A percentile compares a stretch with the other conserved stretches of the same genome.
These are phyloP conservation scores for Neurospora hispaniola DNA, from an alignment of 495 filamentous ascomycete species.

Conservation along the genomic window DNA sequence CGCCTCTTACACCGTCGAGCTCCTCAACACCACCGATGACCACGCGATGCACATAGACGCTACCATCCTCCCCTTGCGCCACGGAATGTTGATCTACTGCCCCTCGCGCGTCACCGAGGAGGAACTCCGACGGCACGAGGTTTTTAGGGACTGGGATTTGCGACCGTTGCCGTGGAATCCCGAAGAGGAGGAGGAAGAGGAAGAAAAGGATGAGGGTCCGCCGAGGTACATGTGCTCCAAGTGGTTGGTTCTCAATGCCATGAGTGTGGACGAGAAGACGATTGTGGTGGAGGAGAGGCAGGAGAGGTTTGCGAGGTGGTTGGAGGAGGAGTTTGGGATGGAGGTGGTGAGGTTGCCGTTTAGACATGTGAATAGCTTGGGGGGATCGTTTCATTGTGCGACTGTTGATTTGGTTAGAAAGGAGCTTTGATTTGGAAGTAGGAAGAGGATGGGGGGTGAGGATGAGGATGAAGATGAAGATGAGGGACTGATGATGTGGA, in stretches of 20 bases:
- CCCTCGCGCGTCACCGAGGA: background rate
- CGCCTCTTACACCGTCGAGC: background rate
- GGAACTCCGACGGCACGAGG: background rate
- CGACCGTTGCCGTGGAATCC: background rate
- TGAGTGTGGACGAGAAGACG: background rate
- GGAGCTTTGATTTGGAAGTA: background rate
- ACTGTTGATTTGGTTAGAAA: conserved; percentile 2
- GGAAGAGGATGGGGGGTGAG: background rate
- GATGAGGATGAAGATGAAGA: background rate
- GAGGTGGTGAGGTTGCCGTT: background rate
- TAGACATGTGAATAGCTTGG: conserved; percentile 1
- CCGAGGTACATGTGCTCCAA: conserved; percentile 2
- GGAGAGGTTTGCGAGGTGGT: background rate
- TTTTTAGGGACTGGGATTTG: background rate
- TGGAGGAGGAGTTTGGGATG: background rate
- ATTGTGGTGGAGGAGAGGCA: background rate
- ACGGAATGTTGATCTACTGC: background rate
- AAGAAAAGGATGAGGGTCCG: background rate
- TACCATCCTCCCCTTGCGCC: background rate
- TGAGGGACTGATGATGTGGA: background rate
- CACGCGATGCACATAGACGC: conserved; percentile 3
- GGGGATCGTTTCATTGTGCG: conserved; percentile 3
- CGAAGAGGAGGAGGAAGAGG: background rate
- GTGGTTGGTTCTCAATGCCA: background rate
- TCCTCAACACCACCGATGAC: background rate